Base-by-base conservation (phyloP, 2,329 filamentous ascomycete genomes). In the Pestalotiopsis sp. region DNA sequence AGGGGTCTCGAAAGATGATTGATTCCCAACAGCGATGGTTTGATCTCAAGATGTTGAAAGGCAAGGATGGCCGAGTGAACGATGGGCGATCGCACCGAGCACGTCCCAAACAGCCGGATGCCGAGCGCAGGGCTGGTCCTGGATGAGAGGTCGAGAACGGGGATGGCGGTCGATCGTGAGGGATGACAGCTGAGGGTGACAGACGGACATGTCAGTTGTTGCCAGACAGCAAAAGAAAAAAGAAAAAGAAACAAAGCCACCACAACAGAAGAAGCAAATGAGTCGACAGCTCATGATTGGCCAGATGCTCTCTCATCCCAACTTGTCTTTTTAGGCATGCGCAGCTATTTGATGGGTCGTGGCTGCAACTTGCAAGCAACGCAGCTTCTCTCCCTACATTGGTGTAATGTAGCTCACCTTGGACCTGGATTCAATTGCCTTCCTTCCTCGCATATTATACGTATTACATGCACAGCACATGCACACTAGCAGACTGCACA, bases 311-410 rank as follows among this genome's bases (percentile, higher is more conserved):
- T 12, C n/a, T 31, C 20, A 20, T n/a, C 39, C 41, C 63, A 65
- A 52, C 13, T 11, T 55, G 45, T 55, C 63, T 13, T 25, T 17
- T 65, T 65, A 57, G 63, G 63, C 52, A 65, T 57, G 63, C 45
- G 25, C 63, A 52, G 39, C 41, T 49, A 49, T 55, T 11, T 36
- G 31, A 36, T 36, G 20, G 63, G 63, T 36, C 23, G 39, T 65
- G 39, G 45, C 45, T 52, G 27, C 61, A 49, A n/a, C 41, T 49
- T 49, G 13, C 41, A 49, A 49, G 41, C 41, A 49, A 49, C 41
- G 41, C 41, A 49, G 13, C 41, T n/a, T n/a, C 41, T 14, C 41
- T 49, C 13, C 7, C 31, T 36, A 64, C 39, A 14, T 45, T 49
- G 60, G 60, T n/a, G 60, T 31, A 62, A 27, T 23, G 60, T 31